A percentile compares a stretch with the other conserved stretches of the same genome.
Conservation (phyloP, 805 yeast species). For the Candida silvatica region DNA sequence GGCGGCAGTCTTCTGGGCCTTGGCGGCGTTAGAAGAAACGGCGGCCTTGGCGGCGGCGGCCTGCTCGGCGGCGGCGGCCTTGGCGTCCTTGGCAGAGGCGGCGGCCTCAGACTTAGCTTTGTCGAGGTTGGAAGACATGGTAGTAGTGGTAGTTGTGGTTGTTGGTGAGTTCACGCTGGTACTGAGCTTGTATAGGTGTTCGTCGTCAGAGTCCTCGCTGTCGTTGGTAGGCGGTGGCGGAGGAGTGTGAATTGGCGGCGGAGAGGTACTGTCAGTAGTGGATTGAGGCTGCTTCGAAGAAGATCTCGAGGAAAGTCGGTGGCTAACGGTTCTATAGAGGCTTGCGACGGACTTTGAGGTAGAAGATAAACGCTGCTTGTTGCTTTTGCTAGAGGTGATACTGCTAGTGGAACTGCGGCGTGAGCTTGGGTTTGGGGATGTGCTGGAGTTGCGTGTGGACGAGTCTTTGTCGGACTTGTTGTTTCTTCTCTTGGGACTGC, state of each 20-base stretch:
- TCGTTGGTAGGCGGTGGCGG: not conserved
- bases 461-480: not conserved
- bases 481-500: not conserved
- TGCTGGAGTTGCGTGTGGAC: too few species aligned
- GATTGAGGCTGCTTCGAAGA: too few species aligned
- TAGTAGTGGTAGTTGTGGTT: not conserved
- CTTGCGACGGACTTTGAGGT: not conserved
- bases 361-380: not conserved
- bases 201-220: not conserved
- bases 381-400: not conserved
- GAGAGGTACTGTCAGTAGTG: not conserved
- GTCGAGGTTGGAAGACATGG: not conserved
- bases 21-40: slow-evolving; percentile 1
- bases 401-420: not conserved
- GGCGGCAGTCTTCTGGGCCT: slow-evolving; percentile 2
- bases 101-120: not conserved
- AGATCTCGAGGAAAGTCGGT: too few species aligned
- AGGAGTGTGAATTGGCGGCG: not conserved
- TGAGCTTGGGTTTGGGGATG: too few species aligned
- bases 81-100: not conserved
- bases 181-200: not conserved
- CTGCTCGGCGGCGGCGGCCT: not conserved
- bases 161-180: not conserved
- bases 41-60: not conserved
- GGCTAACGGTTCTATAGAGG: not conserved